phyloP scores from a whole-genome alignment of 2,329 filamentous ascomycete genomes.

The Gremmenia infestans region DNA sequence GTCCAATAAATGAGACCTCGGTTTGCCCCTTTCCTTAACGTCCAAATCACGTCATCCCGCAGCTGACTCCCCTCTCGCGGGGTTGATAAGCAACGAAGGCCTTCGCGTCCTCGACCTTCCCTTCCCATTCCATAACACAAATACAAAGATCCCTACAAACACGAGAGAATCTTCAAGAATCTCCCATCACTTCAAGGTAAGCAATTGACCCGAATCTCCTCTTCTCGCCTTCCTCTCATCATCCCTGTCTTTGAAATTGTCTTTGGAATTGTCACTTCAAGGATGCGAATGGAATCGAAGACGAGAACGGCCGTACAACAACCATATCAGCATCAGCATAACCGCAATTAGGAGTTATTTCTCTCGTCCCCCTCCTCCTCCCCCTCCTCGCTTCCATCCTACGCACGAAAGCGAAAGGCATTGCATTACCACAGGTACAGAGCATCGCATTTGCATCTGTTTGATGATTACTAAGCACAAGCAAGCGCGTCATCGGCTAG shows the following conservation, averaged over 20 bases:
- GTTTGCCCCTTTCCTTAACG: too few species aligned
- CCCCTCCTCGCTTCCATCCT: too few species aligned
- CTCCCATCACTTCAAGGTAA: not conserved
- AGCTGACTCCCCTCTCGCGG: not conserved
- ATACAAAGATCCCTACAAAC: not conserved
- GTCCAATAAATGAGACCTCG: not conserved
- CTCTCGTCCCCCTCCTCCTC: not conserved
- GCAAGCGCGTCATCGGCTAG: conserved; percentile 4
- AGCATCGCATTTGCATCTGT: too few species aligned
- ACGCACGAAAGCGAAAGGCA: too few species aligned
- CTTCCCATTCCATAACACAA: too few species aligned
- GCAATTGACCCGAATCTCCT: not conserved
- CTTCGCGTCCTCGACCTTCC: not conserved
- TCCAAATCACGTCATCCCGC: not conserved
- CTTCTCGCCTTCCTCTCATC: not conserved
- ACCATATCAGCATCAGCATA: not conserved
- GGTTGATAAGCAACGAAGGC: conserved; percentile 1
- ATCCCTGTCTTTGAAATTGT: not conserved
- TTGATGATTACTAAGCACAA: not conserved
- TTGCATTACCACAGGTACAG: too few species aligned
- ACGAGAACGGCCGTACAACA: not conserved
- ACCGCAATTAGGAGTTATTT: not conserved
- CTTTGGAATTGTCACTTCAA: not conserved
- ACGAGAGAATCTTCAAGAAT: not conserved
- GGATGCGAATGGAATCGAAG: not conserved